Conservation (phyloP, 169 alveolate species). For the Eimeria necatrix region DNA sequence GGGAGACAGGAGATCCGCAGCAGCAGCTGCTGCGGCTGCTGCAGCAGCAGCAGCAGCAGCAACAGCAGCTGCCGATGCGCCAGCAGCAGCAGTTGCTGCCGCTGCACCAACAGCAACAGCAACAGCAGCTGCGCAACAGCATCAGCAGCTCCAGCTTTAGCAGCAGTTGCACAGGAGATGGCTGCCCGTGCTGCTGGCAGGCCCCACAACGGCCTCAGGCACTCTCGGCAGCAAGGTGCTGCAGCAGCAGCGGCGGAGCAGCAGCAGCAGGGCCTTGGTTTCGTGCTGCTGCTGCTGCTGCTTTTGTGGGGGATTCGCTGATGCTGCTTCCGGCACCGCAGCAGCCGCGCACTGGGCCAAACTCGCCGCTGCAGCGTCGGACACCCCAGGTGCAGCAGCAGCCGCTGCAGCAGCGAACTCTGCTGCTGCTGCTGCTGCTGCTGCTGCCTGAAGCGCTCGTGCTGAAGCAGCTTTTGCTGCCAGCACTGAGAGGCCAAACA, state of each 20-base stretch:
- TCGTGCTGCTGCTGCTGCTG: constrained; percentile 22
- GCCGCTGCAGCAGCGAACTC: background rate
- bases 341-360: background rate
- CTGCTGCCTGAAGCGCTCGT: background rate
- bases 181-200: background rate
- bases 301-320: background rate
- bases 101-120: background rate
- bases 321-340: background rate
- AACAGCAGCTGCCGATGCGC: background rate
- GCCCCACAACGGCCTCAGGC: background rate
- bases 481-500: too few relatives aligned
- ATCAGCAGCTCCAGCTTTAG: background rate
- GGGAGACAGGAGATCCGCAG: background rate
- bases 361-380: background rate
- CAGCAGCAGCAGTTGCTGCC: background rate
- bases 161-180: background rate
- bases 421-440: background rate
- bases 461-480: background rate
- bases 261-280: background rate
- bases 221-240: background rate
- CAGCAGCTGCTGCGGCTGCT: constrained; percentile 1
- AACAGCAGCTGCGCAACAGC: background rate
- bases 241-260: constrained; percentile 16
- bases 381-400: background rate
- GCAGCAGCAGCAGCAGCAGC: constrained; percentile 5